Percentiles rank a stretch among this genome's conserved stretches.
phyloP scores from a whole-genome alignment of 2,329 filamentous ascomycete species.

The Fonsecaea nubica region DNA sequence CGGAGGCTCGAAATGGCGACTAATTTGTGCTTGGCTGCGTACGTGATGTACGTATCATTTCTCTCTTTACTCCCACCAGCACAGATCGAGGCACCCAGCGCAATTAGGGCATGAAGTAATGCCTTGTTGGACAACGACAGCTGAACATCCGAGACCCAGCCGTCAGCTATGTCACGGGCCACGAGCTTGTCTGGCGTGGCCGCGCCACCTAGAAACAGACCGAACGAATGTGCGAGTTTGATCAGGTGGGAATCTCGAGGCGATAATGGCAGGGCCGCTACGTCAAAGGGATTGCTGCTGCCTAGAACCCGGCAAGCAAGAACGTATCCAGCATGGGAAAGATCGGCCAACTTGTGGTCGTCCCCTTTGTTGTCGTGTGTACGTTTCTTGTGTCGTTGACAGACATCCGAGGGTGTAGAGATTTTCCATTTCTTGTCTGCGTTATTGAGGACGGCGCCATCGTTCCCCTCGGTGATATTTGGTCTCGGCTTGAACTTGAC shows the following conservation, averaged over 20 bases:
- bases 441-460: not conserved
- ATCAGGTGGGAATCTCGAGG: constrained; percentile 2
- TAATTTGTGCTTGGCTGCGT: constrained; percentile 6
- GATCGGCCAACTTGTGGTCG: not conserved
- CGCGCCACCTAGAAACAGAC: not conserved
- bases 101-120: not conserved
- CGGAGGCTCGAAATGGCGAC: constrained; percentile 2
- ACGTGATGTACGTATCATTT: not conserved
- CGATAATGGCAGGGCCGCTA: not conserved
- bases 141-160: not conserved
- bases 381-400: not conserved
- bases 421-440: not conserved
- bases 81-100: not conserved
- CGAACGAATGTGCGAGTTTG: not conserved
- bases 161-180: not conserved
- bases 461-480: not conserved
- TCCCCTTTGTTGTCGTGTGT: not conserved
- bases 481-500: not conserved
- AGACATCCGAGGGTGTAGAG: not conserved
- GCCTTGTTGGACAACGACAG: not conserved
- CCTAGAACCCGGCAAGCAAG: not conserved
- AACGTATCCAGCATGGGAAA: not conserved
- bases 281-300: not conserved
- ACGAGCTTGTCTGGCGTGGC: not conserved
- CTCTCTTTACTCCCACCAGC: not conserved